Conservation (phyloP, 106 monocot species). For the Dendrobium nobile region DNA sequence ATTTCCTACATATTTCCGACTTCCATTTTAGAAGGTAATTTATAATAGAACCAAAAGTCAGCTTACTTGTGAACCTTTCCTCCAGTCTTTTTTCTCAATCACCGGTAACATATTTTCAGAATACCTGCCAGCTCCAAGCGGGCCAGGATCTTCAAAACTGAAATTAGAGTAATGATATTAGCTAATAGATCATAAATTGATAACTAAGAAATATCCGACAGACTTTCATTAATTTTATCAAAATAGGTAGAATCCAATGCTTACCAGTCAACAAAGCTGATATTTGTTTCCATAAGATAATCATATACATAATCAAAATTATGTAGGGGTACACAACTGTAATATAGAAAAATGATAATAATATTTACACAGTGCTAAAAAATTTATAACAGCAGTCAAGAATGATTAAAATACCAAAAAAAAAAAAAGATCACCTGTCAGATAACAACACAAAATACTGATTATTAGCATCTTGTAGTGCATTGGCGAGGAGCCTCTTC, state of each 20-base stretch:
- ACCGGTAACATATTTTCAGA: slow-evolving; percentile 81
- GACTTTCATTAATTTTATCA: neutral
- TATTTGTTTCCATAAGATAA: slow-evolving; percentile 66
- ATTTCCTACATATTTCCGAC: neutral
- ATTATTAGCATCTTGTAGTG: slow-evolving; percentile 64
- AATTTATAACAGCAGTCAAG: neutral
- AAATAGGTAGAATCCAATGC: slow-evolving; percentile 2
- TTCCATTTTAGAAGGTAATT: neutral
- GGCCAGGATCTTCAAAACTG: slow-evolving; percentile 90
- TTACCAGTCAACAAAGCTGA: slow-evolving; percentile 81
- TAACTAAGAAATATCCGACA: neutral
- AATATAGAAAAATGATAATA: slow-evolving; percentile 12
- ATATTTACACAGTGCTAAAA: neutral
- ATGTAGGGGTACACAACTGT: slow-evolving; percentile 70
- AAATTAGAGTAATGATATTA: neutral
- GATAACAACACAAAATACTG: slow-evolving; percentile 81
- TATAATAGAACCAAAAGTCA: neutral
- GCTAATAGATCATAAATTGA: neutral
- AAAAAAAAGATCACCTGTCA: slow-evolving; percentile 36
- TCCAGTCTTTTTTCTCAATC: slow-evolving; percentile 72
- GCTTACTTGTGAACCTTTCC: slow-evolving; percentile 85
- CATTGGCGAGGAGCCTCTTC: slow-evolving; percentile 67
- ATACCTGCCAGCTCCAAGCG: slow-evolving; percentile 82
- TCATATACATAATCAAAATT: slow-evolving; percentile 61
- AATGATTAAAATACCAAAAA: neutral